Evolutionary conservation across 768 basidiomycete genomes (phyloP).

Genomic region (Hericium alpestre): DNA sequence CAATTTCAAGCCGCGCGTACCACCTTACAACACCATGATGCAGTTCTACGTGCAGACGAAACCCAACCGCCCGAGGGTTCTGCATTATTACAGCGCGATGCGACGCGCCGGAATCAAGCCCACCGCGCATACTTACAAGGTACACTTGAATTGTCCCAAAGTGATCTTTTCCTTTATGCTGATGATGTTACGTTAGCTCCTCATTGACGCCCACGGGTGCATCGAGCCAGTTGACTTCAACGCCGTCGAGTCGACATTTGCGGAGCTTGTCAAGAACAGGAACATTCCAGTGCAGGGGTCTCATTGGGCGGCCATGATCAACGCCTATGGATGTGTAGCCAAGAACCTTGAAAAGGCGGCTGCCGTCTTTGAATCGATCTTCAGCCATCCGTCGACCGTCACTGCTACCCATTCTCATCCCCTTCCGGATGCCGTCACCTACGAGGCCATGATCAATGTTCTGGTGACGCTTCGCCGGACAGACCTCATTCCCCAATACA

Average conservation of each 20-base stretch:
- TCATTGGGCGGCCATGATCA: constrained; percentile 81
- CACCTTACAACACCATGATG: constrained; percentile 99
- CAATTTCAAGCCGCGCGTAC: constrained; percentile 81
- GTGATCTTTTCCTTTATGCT: neutral
- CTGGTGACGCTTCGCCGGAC: constrained; percentile 67
- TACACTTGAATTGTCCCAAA: constrained; percentile 17
- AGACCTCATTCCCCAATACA: constrained; percentile 65
- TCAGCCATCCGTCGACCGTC: constrained; percentile 36
- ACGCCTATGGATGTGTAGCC: constrained; percentile 72
- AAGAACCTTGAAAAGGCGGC: constrained; percentile 74
- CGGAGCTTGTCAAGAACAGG: constrained; percentile 37
- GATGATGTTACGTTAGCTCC: constrained; percentile 39
- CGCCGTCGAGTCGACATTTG: constrained; percentile 64
- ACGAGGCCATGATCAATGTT: constrained; percentile 85
- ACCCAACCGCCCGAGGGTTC: constrained; percentile 67
- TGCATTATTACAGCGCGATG: constrained; percentile 68
- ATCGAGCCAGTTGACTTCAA: constrained; percentile 72
- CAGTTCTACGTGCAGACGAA: constrained; percentile 89
- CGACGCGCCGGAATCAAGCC: constrained; percentile 50
- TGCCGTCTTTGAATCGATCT: constrained; percentile 66
- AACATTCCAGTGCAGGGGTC: constrained; percentile 42
- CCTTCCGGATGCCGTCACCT: constrained; percentile 73
- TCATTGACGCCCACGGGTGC: constrained; percentile 81
- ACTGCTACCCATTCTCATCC: constrained; percentile 15
- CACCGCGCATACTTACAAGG: constrained; percentile 92